These are phyloP conservation scores for Taphrina populina DNA, from an alignment of 1,139 yeast genomes.

Conservation along the genomic window DNA sequence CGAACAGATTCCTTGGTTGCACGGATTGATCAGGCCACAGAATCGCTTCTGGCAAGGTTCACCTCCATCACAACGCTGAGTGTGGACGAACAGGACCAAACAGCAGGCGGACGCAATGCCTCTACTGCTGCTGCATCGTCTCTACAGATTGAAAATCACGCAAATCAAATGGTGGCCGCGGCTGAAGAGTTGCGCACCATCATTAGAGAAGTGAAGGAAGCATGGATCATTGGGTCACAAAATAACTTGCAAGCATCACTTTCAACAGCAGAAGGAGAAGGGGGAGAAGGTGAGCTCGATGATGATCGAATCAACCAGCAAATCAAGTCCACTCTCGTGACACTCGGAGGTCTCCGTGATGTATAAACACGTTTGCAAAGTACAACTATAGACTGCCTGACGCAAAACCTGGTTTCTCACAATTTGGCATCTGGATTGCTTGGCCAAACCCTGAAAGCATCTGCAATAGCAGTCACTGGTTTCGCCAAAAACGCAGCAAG, in stretches of 20 bases:
- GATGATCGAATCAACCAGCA: constrained; percentile 1
- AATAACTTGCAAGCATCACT: not conserved
- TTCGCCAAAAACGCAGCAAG: constrained; percentile 21
- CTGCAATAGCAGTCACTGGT: constrained; percentile 23
- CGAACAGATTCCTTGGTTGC: constrained; percentile 16
- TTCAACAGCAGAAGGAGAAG: not conserved
- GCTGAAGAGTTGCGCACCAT: constrained; percentile 24
- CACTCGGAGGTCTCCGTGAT: not conserved
- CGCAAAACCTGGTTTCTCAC: not conserved
- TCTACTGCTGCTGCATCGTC: constrained; percentile 16
- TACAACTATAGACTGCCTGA: not conserved
- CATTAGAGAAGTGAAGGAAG: constrained; percentile 20
- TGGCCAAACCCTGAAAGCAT: constrained; percentile 12
- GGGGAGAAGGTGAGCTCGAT: not conserved
- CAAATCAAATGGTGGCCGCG: constrained; percentile 21
- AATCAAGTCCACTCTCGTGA: constrained; percentile 1
- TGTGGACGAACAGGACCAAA: constrained; percentile 10
- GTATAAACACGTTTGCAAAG: not conserved
- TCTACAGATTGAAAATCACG: constrained; percentile 21
- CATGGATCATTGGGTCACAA: constrained; percentile 20
- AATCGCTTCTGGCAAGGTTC: constrained; percentile 16
- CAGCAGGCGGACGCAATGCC: constrained; percentile 1
- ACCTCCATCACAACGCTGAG: constrained; percentile 13
- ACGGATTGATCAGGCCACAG: constrained; percentile 28
- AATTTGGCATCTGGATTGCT: constrained; percentile 15